A percentile compares a stretch with the other conserved stretches of the same genome.
Evolutionary conservation across 148 eudicot genomes (phyloP).

Genomic region (Rhododendron vialii): DNA sequence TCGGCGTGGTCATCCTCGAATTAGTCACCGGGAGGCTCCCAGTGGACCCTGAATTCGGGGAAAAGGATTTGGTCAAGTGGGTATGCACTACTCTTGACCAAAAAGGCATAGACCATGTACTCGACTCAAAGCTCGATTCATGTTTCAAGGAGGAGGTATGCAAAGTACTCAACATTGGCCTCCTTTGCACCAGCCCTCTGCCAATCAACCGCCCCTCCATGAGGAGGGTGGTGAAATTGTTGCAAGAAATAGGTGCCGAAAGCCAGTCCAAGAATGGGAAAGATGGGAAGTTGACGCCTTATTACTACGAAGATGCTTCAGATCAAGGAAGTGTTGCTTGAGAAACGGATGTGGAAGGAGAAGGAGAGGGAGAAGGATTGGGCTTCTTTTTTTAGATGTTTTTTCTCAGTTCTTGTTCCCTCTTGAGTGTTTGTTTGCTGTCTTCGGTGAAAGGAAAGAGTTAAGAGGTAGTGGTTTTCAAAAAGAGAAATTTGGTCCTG

Average conservation of each 20-base stretch:
- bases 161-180: slow-evolving; percentile 73
- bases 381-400: not conserved
- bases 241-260: slow-evolving; percentile 61
- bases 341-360: slow-evolving; percentile 12
- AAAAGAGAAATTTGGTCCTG: not conserved
- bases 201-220: slow-evolving; percentile 91
- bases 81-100: slow-evolving; percentile 78
- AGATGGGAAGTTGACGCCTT: slow-evolving; percentile 83
- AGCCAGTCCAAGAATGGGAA: slow-evolving; percentile 29
- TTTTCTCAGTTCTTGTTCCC: not conserved
- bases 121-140: slow-evolving; percentile 69
- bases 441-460: slow-evolving; percentile 1
- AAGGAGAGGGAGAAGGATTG: not conserved
- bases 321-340: slow-evolving; percentile 79
- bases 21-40: slow-evolving; percentile 76
- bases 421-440: not conserved
- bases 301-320: slow-evolving; percentile 76
- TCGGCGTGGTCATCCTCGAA: slow-evolving; percentile 81
- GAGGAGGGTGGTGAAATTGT: slow-evolving; percentile 84
- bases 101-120: slow-evolving; percentile 70
- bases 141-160: slow-evolving; percentile 80
- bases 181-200: slow-evolving; percentile 80
- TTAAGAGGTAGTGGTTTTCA: not conserved
- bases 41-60: slow-evolving; percentile 81
- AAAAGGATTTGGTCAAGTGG: slow-evolving; percentile 98